Evolutionary conservation across 2,329 filamentous ascomycete genomes (phyloP).

Genomic region (Colletotrichum aenigma): DNA sequence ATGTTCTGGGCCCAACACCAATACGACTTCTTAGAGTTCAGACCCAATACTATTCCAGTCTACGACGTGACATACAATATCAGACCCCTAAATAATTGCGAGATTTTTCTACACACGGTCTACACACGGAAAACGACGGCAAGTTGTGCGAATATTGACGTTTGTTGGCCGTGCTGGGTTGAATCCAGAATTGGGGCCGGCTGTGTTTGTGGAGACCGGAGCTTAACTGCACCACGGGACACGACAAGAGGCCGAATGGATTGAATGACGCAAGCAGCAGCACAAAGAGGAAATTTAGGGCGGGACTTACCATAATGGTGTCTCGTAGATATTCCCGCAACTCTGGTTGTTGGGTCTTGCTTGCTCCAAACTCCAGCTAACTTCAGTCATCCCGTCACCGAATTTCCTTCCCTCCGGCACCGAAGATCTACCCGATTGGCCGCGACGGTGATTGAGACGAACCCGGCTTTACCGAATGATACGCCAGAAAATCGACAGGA

Average conservation of each 20-base stretch:
- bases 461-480: not conserved
- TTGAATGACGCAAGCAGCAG: not conserved
- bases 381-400: not conserved
- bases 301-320: not conserved
- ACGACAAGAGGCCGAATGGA: not conserved
- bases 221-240: not conserved
- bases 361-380: not conserved
- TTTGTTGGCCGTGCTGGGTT: not conserved
- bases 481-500: not conserved
- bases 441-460: not conserved
- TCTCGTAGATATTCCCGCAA: not conserved
- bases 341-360: not conserved
- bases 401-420: not conserved
- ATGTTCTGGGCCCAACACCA: not conserved
- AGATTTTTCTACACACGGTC: too few species aligned
- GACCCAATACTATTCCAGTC: not conserved
- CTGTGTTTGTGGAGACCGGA: not conserved
- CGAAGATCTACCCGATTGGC: not conserved
- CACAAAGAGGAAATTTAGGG: not conserved
- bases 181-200: not conserved
- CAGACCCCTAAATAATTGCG: not conserved
- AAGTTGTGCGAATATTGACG: not conserved
- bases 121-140: not conserved
- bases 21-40: not conserved
- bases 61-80: accelerated